Percentiles rank a stretch among this genome's conserved stretches.
Evolutionary conservation across 805 yeast genomes (phyloP).

Genomic region (Candida alai): DNA sequence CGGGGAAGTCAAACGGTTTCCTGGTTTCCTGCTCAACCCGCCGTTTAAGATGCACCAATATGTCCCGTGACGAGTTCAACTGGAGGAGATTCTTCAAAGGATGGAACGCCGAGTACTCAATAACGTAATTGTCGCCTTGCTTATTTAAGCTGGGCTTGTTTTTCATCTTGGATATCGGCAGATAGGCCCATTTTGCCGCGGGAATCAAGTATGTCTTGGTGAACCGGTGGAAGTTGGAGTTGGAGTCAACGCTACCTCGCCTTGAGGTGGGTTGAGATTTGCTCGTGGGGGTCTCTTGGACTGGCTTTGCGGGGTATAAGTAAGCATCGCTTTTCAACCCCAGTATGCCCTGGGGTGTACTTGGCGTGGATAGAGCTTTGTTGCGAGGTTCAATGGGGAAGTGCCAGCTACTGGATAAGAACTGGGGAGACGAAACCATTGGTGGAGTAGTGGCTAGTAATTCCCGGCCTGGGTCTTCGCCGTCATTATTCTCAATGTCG

Average conservation of each 20-base stretch:
- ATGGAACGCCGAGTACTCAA: constrained; percentile 34
- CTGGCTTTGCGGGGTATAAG: no score
- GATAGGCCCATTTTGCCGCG: constrained; percentile 31
- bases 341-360: no score
- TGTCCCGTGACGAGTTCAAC: constrained; percentile 17
- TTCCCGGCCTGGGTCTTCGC: no score
- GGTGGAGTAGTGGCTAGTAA: no score
- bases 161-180: constrained; percentile 15
- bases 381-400: constrained; percentile 2
- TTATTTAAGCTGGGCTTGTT: constrained; percentile 6
- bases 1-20: constrained; percentile 17
- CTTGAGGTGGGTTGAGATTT: constrained; percentile 8
- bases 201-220: constrained; percentile 21
- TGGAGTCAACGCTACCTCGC: constrained; percentile 10
- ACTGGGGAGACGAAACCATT: no score
- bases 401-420: constrained; percentile 10
- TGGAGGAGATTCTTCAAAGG: constrained; percentile 15
- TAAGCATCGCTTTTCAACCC: no score
- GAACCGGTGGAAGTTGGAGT: constrained; percentile 16
- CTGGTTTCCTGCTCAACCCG: constrained; percentile 12
- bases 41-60: constrained; percentile 14
- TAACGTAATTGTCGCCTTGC: constrained; percentile 17
- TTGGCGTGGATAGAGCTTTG: no score
- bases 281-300: no score
- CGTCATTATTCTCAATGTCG: no score